Conservation (phyloP, 805 yeast genomes). For the Wickerhamiella kurtzmanii region DNA sequence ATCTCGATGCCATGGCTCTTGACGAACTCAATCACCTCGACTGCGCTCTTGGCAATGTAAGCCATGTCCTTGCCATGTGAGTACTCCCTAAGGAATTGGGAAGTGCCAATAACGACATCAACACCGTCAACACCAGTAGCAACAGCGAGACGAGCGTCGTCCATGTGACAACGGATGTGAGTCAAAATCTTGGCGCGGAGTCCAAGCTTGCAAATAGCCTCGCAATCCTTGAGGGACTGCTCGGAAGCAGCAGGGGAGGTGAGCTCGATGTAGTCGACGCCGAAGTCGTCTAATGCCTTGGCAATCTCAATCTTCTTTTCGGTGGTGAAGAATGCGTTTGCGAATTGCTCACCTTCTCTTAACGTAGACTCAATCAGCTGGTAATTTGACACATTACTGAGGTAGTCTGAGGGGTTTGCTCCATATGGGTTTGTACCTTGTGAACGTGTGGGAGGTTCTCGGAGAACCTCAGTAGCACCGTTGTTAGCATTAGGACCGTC, state of each 20-base stretch:
- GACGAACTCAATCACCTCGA: conserved; percentile 94
- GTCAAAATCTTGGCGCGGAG: conserved; percentile 90
- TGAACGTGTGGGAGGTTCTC: conserved; percentile 4
- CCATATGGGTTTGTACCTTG: conserved; percentile 64
- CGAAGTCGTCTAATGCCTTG: conserved; percentile 91
- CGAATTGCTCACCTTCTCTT: conserved; percentile 98
- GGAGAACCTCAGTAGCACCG: conserved; percentile 16
- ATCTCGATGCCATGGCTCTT: conserved; percentile 94
- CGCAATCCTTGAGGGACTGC: conserved; percentile 86
- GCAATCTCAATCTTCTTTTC: conserved; percentile 96
- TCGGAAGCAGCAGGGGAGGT: conserved; percentile 97
- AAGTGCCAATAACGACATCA: conserved; percentile 95
- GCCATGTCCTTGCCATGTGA: conserved; percentile 98
- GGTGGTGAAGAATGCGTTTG: conserved; percentile 88
- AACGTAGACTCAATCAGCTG: conserved; percentile 90
- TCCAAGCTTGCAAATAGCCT: conserved; percentile 95
- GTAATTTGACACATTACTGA: conserved; percentile 79
- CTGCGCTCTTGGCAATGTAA: conserved; percentile 88
- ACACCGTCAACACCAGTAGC: conserved; percentile 99
- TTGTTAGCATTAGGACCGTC: conserved; percentile 11
- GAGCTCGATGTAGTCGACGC: conserved; percentile 94
- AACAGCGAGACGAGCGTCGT: conserved; percentile 93
- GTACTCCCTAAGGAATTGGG: conserved; percentile 84
- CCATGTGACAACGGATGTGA: conserved; percentile 98
- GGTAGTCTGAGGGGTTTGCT: conserved; percentile 83